Percentiles rank a stretch among this genome's conserved stretches.
Evolutionary conservation across 345 rosid genomes (phyloP).

Genomic region (Salix exigua): DNA sequence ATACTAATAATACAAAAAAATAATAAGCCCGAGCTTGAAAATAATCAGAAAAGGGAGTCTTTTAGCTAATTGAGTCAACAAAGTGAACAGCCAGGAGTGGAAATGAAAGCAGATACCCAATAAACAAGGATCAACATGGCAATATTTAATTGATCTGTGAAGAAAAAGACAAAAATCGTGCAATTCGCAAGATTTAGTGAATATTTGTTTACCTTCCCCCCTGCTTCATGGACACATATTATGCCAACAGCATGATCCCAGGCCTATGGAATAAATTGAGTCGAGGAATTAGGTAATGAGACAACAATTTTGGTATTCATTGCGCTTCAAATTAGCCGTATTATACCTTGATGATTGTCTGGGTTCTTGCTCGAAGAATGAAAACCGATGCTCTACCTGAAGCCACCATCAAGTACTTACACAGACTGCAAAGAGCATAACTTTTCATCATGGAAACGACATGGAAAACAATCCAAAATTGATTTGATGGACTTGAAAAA

Average conservation of each 20-base stretch:
- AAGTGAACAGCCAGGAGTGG: background rate
- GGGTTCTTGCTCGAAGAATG: constrained; percentile 35
- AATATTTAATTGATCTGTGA: too few relatives aligned
- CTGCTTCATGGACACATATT: constrained; percentile 84
- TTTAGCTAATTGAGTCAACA: background rate
- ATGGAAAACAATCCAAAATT: background rate
- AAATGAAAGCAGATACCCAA: background rate
- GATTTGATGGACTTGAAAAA: background rate
- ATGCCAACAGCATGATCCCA: constrained; percentile 98
- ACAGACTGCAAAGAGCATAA: constrained; percentile 44
- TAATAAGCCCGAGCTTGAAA: background rate
- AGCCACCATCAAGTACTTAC: constrained; percentile 76
- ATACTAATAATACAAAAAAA: background rate
- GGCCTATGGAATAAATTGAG: constrained; percentile 37
- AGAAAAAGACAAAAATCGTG: background rate
- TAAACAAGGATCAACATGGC: background rate
- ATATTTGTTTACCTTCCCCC: constrained; percentile 63
- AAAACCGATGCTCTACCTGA: constrained; percentile 65
- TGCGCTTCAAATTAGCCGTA: background rate
- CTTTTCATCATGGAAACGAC: constrained; percentile 11
- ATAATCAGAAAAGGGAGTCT: background rate
- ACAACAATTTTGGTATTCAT: background rate
- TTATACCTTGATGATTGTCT: constrained; percentile 46
- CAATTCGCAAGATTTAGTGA: background rate
- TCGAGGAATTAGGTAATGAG: constrained; percentile 3